Evolutionary conservation across 306 rosid species (phyloP), one percentile per base, ranked within the genome.

Genomic region (Urtica urens): DNA sequence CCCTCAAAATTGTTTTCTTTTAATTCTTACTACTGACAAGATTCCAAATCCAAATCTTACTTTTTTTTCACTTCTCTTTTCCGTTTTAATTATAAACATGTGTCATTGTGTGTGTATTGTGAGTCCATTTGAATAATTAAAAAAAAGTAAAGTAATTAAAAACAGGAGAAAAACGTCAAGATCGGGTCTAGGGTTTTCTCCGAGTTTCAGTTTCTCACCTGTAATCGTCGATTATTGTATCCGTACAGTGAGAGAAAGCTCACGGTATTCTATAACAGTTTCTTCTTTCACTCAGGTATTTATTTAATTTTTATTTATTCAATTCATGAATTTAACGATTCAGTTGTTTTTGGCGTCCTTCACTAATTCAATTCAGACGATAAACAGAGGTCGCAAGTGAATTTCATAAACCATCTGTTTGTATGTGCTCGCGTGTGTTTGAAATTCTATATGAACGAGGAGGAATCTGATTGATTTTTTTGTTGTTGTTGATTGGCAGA

Each of bases 181-280:
- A 47, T 67, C 58, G 58, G 53, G 53, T 39, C 57, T 67, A 58
- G 66, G 72, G 66, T 59, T 64, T 59, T 19, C 48, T 41, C 28
- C 4, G 28, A 31, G 20, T 42, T 23, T 11, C 23, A 22, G 18
- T 29, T 29, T 16, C n/a, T 19, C 14, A 10, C 10, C 30, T 58
- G 18, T 51, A 61, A 63, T 63, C 51, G 46, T 17, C 38, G 29
- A 23, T 23, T n/a, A n/a, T n/a, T n/a, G n/a, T n/a, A n/a, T n/a
- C n/a, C 12, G 24, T 7, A 26, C 26, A 33, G 43, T 28, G n/a
- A n/a, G n/a, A n/a, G n/a, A n/a, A n/a, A n/a, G n/a, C n/a, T n/a
- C n/a, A n/a, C n/a, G n/a, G n/a, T n/a, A n/a, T n/a, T n/a, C n/a
- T n/a, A n/a, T n/a, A n/a, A n/a, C n/a, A n/a, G n/a, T n/a, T n/a